Evolutionary conservation across 2,329 filamentous ascomycete genomes (phyloP).

Genomic region (Chaetomiaceae sp.): DNA sequence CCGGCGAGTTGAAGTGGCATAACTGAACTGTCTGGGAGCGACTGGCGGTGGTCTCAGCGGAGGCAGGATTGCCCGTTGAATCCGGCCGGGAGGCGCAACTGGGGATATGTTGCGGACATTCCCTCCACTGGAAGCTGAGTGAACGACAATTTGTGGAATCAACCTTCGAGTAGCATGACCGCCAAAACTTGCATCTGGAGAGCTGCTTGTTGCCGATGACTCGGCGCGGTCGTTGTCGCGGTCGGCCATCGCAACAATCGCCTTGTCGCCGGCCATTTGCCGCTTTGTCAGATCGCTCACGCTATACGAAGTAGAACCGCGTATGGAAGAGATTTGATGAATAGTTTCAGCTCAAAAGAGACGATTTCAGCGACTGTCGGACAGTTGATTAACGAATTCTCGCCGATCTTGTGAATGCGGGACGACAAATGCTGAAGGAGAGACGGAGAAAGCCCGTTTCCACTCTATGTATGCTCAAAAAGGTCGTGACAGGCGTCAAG

Average conservation of each 20-base stretch:
- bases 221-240: slow-evolving; percentile 1
- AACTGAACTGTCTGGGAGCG: not conserved
- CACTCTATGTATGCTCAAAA: too few species aligned
- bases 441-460: too few species aligned
- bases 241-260: slow-evolving; percentile 4
- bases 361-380: too few species aligned
- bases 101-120: not conserved
- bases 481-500: too few species aligned
- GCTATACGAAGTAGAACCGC: not conserved
- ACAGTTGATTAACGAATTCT: too few species aligned
- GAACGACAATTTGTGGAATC: not conserved
- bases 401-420: too few species aligned
- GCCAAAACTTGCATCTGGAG: not conserved
- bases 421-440: too few species aligned
- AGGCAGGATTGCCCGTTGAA: not conserved
- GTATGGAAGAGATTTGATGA: not conserved
- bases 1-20: not conserved
- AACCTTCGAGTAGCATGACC: not conserved
- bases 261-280: slow-evolving; percentile 2
- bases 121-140: not conserved
- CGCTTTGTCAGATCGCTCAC: not conserved
- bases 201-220: not conserved
- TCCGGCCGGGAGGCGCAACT: not conserved
- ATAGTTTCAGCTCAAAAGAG: too few species aligned
- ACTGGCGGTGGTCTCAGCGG: not conserved